Conservation (phyloP, 139 green algal genomes). For the Cymbomonas tetramitiformis region DNA sequence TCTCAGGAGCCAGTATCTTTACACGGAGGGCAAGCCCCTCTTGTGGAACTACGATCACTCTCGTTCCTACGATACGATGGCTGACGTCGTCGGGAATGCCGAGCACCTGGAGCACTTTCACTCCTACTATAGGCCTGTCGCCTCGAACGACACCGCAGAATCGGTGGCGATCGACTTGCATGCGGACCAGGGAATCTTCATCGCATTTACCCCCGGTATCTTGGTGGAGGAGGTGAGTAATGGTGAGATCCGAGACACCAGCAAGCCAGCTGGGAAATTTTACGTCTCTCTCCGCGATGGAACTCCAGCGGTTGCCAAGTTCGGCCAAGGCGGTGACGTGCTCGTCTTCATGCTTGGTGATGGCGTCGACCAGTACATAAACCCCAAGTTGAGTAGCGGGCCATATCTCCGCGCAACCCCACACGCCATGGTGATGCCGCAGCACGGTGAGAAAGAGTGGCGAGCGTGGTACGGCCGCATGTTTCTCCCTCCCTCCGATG, state of each 20-base stretch:
- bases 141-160: neutral
- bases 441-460: too few species aligned
- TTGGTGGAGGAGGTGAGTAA: neutral
- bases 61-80: neutral
- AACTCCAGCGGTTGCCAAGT: neutral
- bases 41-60: neutral
- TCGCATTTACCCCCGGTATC: conserved; percentile 6
- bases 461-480: too few species aligned
- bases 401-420: neutral
- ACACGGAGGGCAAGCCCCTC: neutral
- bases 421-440: conserved; percentile 17
- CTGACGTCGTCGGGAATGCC: neutral
- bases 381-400: neutral
- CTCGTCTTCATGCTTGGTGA: conserved; percentile 15
- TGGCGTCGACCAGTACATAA: conserved; percentile 10
- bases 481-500: conserved; percentile 12
- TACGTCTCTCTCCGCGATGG: neutral
- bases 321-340: neutral
- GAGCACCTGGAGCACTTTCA: conserved; percentile 14
- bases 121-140: neutral
- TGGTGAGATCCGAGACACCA: too few species aligned
- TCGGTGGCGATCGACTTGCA: conserved; percentile 1
- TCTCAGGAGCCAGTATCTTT: too few species aligned
- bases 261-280: conserved; percentile 7
- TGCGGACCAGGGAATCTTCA: conserved; percentile 17